Conservation (phyloP, 805 yeast species). For the Geotrichum ghanense region DNA sequence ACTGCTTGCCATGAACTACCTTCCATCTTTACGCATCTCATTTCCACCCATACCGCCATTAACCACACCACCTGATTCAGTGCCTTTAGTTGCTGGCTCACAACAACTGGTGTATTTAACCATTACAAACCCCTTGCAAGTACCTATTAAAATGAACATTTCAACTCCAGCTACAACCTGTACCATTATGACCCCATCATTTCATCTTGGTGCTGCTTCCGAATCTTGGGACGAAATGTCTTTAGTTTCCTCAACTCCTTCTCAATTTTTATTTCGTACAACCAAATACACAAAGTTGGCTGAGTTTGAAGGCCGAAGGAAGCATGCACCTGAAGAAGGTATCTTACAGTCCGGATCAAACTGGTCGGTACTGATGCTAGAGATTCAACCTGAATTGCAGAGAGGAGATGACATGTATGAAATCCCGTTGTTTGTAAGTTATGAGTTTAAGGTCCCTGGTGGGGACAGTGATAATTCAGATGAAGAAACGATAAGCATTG, state of each 20-base stretch:
- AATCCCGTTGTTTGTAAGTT: constrained; percentile 11
- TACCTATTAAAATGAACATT: constrained; percentile 10
- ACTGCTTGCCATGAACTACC: constrained; percentile 16
- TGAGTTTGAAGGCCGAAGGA: constrained; percentile 16
- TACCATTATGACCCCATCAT: constrained; percentile 11
- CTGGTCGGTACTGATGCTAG: constrained; percentile 18
- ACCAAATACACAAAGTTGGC: constrained; percentile 19
- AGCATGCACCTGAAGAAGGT: constrained; percentile 6
- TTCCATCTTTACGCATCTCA: constrained; percentile 16
- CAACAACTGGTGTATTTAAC: constrained; percentile 10
- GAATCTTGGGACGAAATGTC: constrained; percentile 17
- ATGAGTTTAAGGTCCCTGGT: not conserved
- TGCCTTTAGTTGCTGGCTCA: constrained; percentile 2
- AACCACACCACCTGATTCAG: not conserved
- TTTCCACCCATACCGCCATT: too few species aligned
- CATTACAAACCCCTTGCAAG: constrained; percentile 14
- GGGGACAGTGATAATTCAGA: not conserved
- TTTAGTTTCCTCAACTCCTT: constrained; percentile 18
- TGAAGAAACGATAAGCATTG: constrained; percentile 4
- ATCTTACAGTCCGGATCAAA: constrained; percentile 17
- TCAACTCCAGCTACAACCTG: constrained; percentile 12
- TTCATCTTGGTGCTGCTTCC: constrained; percentile 16
- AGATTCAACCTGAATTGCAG: constrained; percentile 5
- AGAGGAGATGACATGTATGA: not conserved
- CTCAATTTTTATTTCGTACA: constrained; percentile 16